Conservation (phyloP, 2,329 filamentous ascomycete genomes). For the Penicillium sp. region DNA sequence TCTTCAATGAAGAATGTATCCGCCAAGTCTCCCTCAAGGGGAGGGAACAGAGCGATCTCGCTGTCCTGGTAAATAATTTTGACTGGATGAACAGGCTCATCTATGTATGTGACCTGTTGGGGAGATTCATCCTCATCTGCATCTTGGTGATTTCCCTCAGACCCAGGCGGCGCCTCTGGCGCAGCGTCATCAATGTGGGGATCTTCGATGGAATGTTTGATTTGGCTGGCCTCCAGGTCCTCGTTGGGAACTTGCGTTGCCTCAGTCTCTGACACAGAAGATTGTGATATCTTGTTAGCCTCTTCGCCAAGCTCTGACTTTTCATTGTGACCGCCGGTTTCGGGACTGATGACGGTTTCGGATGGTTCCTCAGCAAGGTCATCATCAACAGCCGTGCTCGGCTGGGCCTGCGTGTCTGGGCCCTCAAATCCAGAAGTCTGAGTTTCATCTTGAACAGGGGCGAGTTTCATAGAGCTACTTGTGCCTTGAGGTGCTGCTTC, state of each 20-base stretch:
- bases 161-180: conserved; percentile 4
- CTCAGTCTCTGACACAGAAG: neutral
- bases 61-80: conserved; percentile 55
- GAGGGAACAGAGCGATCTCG: conserved; percentile 60
- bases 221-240: conserved; percentile 16
- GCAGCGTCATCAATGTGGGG: conserved; percentile 1
- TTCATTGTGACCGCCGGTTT: neutral
- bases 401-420: neutral
- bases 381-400: neutral
- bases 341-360: neutral
- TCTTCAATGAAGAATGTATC: conserved; percentile 59
- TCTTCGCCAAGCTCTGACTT: conserved; percentile 12
- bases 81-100: conserved; percentile 45
- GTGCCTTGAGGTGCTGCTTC: conserved; percentile 6
- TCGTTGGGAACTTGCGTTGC: conserved; percentile 13
- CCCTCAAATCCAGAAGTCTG: neutral
- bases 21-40: conserved; percentile 51
- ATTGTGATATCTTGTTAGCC: conserved; percentile 23
- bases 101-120: conserved; percentile 14
- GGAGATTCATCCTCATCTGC: conserved; percentile 18
- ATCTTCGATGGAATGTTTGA: conserved; percentile 10
- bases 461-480: neutral
- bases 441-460: neutral
- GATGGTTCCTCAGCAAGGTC: conserved; percentile 3
- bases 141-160: conserved; percentile 9